Evolutionary conservation across 2,329 filamentous ascomycete genomes (phyloP).

Genomic region (Alternaria angustiovoidea): DNA sequence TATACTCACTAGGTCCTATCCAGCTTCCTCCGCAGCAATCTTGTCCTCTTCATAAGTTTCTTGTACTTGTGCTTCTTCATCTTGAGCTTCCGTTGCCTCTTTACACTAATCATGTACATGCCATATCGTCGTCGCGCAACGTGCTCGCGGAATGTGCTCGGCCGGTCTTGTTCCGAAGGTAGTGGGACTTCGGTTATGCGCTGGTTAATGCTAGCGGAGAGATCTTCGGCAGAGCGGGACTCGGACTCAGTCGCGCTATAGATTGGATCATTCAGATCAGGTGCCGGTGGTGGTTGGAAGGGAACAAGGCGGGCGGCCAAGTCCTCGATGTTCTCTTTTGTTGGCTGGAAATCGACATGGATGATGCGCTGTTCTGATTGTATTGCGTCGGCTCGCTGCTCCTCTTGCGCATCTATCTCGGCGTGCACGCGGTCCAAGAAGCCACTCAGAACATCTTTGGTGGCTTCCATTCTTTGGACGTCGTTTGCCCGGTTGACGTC

Average conservation of each 20-base stretch:
- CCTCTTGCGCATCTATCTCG: conserved; percentile 42
- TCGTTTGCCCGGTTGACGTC: conserved; percentile 60
- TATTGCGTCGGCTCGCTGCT: conserved; percentile 50
- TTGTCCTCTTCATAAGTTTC: conserved; percentile 95
- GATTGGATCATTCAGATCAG: conserved; percentile 63
- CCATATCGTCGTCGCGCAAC: conserved; percentile 43
- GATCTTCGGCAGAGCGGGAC: conserved; percentile 22
- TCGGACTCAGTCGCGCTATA: conserved; percentile 30
- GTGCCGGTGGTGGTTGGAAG: conserved; percentile 85
- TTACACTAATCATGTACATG: conserved; percentile 89
- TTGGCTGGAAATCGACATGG: conserved; percentile 43
- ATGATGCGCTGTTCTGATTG: conserved; percentile 45
- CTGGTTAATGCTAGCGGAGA: conserved; percentile 44
- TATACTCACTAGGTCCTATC: conserved; percentile 53
- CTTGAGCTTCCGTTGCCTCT: conserved; percentile 90
- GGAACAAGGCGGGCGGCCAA: conserved; percentile 68
- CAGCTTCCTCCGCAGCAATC: conserved; percentile 85
- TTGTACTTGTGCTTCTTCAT: conserved; percentile 99
- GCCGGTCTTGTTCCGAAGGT: conserved; percentile 17
- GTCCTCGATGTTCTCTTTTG: conserved; percentile 49
- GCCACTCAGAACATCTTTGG: conserved; percentile 56
- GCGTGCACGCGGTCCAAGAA: conserved; percentile 52
- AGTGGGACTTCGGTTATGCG: conserved; percentile 38
- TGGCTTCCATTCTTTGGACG: conserved; percentile 56
- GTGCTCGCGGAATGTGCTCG: conserved; percentile 39